Percentiles rank a stretch among this genome's conserved stretches.
Conservation (phyloP, 2,329 filamentous ascomycete species). For the Dactylellina drechsleri region DNA sequence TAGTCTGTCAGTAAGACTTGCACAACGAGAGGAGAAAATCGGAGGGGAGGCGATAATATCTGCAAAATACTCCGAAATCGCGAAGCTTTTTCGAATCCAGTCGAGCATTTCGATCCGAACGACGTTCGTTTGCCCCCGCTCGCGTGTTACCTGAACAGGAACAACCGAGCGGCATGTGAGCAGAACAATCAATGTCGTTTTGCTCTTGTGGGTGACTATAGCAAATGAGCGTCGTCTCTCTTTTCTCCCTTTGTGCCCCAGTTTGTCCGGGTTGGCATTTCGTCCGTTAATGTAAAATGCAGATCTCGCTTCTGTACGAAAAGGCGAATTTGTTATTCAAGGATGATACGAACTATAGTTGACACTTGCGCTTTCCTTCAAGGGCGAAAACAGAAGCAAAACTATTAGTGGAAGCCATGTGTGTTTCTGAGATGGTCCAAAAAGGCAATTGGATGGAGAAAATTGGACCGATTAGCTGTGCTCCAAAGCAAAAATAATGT, state of each 20-base stretch:
- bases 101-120: conserved; percentile 43
- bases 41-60: conserved; percentile 46
- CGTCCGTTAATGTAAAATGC: neutral
- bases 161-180: conserved; percentile 2
- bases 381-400: conserved; percentile 20
- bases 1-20: conserved; percentile 7
- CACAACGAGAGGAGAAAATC: neutral
- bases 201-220: neutral
- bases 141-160: neutral
- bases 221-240: neutral
- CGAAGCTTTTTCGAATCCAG: conserved; percentile 33
- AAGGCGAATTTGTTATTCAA: conserved; percentile 4
- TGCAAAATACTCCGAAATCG: conserved; percentile 52
- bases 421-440: conserved; percentile 30
- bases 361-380: conserved; percentile 49
- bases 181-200: neutral
- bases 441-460: conserved; percentile 50
- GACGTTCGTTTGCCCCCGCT: conserved; percentile 18
- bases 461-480: conserved; percentile 1
- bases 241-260: neutral
- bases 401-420: conserved; percentile 25
- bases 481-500: conserved; percentile 6
- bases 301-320: conserved; percentile 13
- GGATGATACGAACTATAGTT: conserved; percentile 7
- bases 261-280: neutral